These are phyloP conservation scores for Hydnum rufescens DNA, from an alignment of 768 basidiomycete genomes.

Conservation along the genomic window DNA sequence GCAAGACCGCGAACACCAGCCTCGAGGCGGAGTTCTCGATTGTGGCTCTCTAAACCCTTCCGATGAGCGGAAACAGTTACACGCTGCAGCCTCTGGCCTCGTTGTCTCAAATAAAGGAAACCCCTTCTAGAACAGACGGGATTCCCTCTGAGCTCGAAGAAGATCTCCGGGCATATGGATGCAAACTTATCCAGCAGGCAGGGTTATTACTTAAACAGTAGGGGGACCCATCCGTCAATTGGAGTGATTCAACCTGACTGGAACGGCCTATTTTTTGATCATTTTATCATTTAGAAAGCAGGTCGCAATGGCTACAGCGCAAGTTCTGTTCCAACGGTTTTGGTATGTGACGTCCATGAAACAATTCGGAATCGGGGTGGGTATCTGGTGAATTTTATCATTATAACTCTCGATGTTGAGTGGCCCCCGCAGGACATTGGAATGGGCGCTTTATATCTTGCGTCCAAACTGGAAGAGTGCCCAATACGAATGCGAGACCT, in stretches of 20 bases:
- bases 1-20: background rate
- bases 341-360: conserved; percentile 92
- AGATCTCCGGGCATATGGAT: conserved; percentile 77
- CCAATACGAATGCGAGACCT: conserved; percentile 83
- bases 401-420: background rate
- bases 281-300: conserved; percentile 39
- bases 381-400: conserved; percentile 14
- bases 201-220: conserved; percentile 83
- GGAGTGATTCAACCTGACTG: conserved; percentile 26
- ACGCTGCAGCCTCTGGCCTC: conserved; percentile 69
- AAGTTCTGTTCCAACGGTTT: conserved; percentile 91
- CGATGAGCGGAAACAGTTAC: background rate
- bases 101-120: conserved; percentile 50
- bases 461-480: conserved; percentile 85
- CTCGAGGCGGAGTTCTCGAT: no score
- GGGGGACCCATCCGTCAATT: conserved; percentile 18
- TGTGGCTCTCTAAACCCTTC: no score
- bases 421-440: conserved; percentile 45
- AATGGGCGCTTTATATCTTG: conserved; percentile 69
- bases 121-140: conserved; percentile 68
- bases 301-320: conserved; percentile 90
- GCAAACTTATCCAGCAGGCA: conserved; percentile 88
- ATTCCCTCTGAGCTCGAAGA: conserved; percentile 66
- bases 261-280: no score
- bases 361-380: conserved; percentile 80